Percentiles rank a stretch among this genome's conserved stretches.
phyloP scores from a whole-genome alignment of 2,329 filamentous ascomycete species.

The Alternaria solani region DNA sequence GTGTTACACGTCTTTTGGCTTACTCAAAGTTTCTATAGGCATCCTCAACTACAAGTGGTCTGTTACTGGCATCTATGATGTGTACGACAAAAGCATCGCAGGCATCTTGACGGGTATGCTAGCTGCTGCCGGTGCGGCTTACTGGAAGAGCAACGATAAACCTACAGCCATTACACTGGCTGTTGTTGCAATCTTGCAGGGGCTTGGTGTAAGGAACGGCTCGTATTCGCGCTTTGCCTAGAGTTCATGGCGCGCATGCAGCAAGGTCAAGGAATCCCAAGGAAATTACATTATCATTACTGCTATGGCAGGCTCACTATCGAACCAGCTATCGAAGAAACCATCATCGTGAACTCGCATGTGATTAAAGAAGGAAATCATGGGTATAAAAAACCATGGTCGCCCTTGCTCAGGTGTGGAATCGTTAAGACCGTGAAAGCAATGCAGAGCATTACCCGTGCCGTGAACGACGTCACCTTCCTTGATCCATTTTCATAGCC shows the following conservation, averaged over 20 bases:
- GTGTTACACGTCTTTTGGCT: not conserved
- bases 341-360: not conserved
- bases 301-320: not conserved
- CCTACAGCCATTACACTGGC: conserved; percentile 32
- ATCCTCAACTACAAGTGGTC: conserved; percentile 49
- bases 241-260: not conserved
- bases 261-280: not conserved
- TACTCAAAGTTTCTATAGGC: conserved; percentile 15
- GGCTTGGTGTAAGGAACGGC: conserved; percentile 31
- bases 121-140: conserved; percentile 35
- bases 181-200: conserved; percentile 37
- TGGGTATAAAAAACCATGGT: conserved; percentile 14
- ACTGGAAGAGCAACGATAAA: conserved; percentile 37
- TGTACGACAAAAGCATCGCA: conserved; percentile 44
- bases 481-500: not conserved
- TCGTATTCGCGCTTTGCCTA: conserved; percentile 26
- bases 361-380: not conserved
- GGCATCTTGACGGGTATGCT: conserved; percentile 37
- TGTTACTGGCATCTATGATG: conserved; percentile 41
- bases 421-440: not conserved
- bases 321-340: not conserved
- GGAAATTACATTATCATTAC: conserved; percentile 3
- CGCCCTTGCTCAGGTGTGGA: not conserved
- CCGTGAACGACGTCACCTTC: not conserved
- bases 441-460: not conserved